A percentile compares a stretch with the other conserved stretches of the same genome.
Evolutionary conservation across 164 flowering plant genomes (phyloP).

Genomic region (Umbellularia californica): DNA sequence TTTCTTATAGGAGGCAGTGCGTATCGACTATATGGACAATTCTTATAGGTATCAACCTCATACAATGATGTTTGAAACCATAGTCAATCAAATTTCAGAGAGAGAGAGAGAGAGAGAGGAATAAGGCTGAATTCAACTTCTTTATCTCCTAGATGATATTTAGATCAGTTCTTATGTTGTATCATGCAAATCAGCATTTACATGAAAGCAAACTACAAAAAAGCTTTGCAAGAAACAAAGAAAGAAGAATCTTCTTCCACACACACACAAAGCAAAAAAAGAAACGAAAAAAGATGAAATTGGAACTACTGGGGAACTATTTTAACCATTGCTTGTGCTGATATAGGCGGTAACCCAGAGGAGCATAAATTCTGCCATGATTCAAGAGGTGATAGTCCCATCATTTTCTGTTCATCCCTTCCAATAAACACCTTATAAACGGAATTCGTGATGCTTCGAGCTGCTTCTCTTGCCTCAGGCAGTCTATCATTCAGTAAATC

Average conservation of each 20-base stretch:
- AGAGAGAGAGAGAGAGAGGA: not conserved
- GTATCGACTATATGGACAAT: no score
- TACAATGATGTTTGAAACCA: no score
- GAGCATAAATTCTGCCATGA: constrained; percentile 73
- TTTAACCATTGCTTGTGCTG: constrained; percentile 65
- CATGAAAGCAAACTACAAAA: not conserved
- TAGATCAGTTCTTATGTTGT: not conserved
- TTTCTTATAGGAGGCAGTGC: no score
- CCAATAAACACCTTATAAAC: constrained; percentile 32
- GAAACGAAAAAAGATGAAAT: not conserved
- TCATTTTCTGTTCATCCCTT: constrained; percentile 45
- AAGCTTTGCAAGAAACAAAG: not conserved
- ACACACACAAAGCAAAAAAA: not conserved
- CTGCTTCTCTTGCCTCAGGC: constrained; percentile 91
- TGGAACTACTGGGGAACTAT: constrained; percentile 23
- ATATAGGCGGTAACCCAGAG: constrained; percentile 54
- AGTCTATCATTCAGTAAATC: constrained; percentile 70
- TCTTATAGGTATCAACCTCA: no score
- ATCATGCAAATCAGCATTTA: not conserved
- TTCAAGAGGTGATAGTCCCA: constrained; percentile 24
- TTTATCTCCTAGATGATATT: no score
- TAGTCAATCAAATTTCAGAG: no score
- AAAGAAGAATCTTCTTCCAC: not conserved
- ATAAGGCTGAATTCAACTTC: no score
- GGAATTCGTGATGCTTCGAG: constrained; percentile 48